Conservation (phyloP, 129 eudicot genomes). For the Silybum marianum region DNA sequence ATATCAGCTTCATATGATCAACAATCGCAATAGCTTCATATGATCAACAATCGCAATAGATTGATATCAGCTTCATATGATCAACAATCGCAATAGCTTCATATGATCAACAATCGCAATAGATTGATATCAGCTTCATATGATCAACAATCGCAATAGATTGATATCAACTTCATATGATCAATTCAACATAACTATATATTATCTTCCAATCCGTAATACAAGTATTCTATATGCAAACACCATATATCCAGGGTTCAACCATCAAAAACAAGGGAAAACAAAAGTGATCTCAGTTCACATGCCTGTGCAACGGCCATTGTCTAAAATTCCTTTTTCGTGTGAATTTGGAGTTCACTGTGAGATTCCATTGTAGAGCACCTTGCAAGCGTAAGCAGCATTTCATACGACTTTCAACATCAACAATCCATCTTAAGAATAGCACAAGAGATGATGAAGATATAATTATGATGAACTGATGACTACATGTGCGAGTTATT, state of each 20-base stretch:
- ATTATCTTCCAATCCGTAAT: not conserved
- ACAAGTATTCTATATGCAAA: not conserved
- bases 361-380: not conserved
- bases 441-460: too few species aligned
- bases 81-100: too few species aligned
- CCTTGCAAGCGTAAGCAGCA: not conserved
- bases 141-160: conserved; percentile 12
- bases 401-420: not conserved
- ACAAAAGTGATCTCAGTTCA: not conserved
- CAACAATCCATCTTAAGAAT: not conserved
- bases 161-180: conserved; percentile 5
- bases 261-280: not conserved
- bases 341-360: not conserved
- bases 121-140: too few species aligned
- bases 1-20: too few species aligned
- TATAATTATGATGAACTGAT: too few species aligned
- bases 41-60: too few species aligned
- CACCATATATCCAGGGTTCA: not conserved
- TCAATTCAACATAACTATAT: conserved; percentile 1
- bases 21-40: too few species aligned
- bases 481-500: too few species aligned
- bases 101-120: too few species aligned
- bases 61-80: too few species aligned
- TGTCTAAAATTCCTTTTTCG: not conserved
- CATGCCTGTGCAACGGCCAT: not conserved